Evolutionary conservation across 2,329 filamentous ascomycete species (phyloP).

Genomic region (Zalaria sp.): DNA sequence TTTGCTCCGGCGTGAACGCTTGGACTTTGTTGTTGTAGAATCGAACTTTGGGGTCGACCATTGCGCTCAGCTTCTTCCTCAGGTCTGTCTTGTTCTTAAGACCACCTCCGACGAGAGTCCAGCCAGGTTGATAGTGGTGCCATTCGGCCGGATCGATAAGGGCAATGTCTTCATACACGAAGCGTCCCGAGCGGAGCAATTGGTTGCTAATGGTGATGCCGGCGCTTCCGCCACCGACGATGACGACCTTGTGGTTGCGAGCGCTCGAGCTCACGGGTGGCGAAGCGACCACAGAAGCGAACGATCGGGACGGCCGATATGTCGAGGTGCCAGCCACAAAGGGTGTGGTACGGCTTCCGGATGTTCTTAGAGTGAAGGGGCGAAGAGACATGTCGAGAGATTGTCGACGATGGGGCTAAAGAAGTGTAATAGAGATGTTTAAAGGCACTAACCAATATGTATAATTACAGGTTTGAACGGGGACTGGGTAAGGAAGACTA

Average conservation of each 20-base stretch:
- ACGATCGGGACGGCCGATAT: too few species aligned
- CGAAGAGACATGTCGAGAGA: too few species aligned
- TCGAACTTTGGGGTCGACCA: conserved; percentile 47
- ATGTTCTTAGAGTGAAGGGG: too few species aligned
- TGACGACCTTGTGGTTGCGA: conserved; percentile 47
- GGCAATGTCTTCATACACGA: conserved; percentile 46
- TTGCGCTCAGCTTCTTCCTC: conserved; percentile 31
- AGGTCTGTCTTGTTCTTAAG: conserved; percentile 49
- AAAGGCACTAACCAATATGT: too few species aligned
- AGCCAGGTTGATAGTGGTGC: conserved; percentile 57
- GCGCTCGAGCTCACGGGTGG: conserved; percentile 17
- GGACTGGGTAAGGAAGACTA: too few species aligned
- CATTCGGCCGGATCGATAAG: conserved; percentile 47
- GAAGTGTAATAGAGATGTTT: too few species aligned
- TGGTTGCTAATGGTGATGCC: conserved; percentile 54
- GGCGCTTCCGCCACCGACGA: conserved; percentile 53
- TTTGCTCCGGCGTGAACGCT: conserved; percentile 41
- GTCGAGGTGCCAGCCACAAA: too few species aligned
- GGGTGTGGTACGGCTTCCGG: too few species aligned
- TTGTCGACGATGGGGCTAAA: too few species aligned
- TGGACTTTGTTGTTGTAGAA: conserved; percentile 42
- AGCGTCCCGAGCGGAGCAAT: conserved; percentile 45
- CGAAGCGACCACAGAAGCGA: not conserved
- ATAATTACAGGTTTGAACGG: too few species aligned
- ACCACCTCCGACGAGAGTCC: conserved; percentile 54